Percentiles rank a stretch among this genome's conserved stretches.
phyloP scores from a whole-genome alignment of 1,139 yeast species.

The Wickerhamomyces sp. region DNA sequence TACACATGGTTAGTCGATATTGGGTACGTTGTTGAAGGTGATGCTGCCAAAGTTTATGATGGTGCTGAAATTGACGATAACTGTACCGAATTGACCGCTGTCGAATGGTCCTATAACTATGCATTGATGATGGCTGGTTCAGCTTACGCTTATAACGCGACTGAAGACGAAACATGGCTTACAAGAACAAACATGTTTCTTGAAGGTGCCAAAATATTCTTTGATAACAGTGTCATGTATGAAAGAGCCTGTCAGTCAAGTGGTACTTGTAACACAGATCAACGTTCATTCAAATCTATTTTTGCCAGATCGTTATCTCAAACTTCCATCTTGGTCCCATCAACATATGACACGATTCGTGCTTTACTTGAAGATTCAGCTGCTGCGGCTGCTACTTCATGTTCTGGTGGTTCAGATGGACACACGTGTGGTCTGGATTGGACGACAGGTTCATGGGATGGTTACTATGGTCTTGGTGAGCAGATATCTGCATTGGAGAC shows the following conservation, averaged over 20 bases:
- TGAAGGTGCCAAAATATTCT: conserved; percentile 38
- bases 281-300: conserved; percentile 56
- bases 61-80: conserved; percentile 50
- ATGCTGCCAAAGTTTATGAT: conserved; percentile 42
- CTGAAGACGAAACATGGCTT: conserved; percentile 49
- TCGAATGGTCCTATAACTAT: conserved; percentile 61
- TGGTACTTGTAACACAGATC: conserved; percentile 52
- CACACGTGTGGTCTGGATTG: conserved; percentile 88
- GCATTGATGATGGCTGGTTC: conserved; percentile 55
- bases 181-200: conserved; percentile 40
- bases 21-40: conserved; percentile 37
- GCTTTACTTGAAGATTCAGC: conserved; percentile 45
- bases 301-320: conserved; percentile 51
- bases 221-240: conserved; percentile 42
- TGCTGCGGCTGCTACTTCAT: conserved; percentile 62
- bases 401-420: conserved; percentile 82
- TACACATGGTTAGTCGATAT: conserved; percentile 56
- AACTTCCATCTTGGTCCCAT: conserved; percentile 45
- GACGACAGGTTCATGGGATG: conserved; percentile 60
- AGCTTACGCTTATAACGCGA: conserved; percentile 55
- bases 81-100: conserved; percentile 43
- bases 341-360: conserved; percentile 35
- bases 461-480: conserved; percentile 68
- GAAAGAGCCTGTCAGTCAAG: conserved; percentile 50
- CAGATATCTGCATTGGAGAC: conserved; percentile 73